These are phyloP conservation scores for Aurifilum marmelostoma DNA, from an alignment of 2,329 filamentous ascomycete species.

Conservation along the genomic window DNA sequence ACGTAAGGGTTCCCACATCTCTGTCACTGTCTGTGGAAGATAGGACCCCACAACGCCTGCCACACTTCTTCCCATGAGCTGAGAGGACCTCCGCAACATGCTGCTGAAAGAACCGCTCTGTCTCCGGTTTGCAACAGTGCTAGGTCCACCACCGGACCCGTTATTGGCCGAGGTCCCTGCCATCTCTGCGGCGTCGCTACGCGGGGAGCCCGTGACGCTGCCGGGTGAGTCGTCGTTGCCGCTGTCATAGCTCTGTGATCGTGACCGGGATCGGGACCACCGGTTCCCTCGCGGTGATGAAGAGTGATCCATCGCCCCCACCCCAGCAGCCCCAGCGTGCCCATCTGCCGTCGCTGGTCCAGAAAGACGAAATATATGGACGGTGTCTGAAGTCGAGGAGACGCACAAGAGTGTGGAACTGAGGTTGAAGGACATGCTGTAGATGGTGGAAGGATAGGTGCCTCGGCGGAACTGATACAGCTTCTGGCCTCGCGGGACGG, in stretches of 20 bases:
- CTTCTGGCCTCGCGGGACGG: constrained; percentile 86
- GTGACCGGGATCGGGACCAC: constrained; percentile 55
- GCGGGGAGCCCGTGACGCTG: constrained; percentile 48
- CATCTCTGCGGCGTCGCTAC: constrained; percentile 51
- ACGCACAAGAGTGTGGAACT: constrained; percentile 92
- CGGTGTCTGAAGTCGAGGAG: constrained; percentile 92
- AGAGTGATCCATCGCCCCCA: constrained; percentile 31
- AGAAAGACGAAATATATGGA: constrained; percentile 87
- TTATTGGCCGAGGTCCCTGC: constrained; percentile 34
- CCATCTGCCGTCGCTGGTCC: constrained; percentile 48
- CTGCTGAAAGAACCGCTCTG: constrained; percentile 82
- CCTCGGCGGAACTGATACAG: constrained; percentile 95
- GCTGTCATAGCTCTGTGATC: constrained; percentile 59
- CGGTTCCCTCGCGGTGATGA: constrained; percentile 51
- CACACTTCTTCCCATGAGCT: constrained; percentile 87
- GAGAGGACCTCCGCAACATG: constrained; percentile 90
- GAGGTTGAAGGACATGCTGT: constrained; percentile 98
- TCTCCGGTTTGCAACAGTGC: constrained; percentile 44
- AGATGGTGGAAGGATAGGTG: constrained; percentile 93
- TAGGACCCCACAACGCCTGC: constrained; percentile 90
- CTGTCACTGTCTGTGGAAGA: constrained; percentile 87
- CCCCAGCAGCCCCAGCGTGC: constrained; percentile 38
- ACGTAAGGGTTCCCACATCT: constrained; percentile 94
- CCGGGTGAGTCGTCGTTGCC: constrained; percentile 56
- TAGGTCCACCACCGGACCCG: constrained; percentile 32